Evolutionary conservation across 2,329 filamentous ascomycete species (phyloP).

Genomic region (Fusarium nematophilum): DNA sequence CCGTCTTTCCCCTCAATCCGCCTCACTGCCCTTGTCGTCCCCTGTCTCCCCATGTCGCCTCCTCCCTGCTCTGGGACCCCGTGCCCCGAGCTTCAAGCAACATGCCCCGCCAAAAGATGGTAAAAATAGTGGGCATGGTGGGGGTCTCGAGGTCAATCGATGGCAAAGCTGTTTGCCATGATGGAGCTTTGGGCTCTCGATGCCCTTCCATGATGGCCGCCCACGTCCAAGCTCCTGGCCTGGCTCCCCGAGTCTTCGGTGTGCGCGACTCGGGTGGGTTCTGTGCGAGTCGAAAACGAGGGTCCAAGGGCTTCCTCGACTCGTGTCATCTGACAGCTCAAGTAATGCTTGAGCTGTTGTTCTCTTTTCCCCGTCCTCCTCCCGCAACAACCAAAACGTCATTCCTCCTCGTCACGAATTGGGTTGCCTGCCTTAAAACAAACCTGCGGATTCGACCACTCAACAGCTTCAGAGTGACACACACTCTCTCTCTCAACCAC

Average conservation of each 20-base stretch:
- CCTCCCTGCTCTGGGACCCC: slow-evolving; percentile 22
- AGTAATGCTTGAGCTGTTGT: slow-evolving; percentile 4
- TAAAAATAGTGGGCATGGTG: slow-evolving; percentile 31
- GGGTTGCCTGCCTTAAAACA: slow-evolving; percentile 4
- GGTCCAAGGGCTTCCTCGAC: slow-evolving; percentile 28
- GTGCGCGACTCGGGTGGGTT: not conserved
- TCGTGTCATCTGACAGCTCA: slow-evolving; percentile 21
- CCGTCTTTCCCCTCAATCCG: not conserved
- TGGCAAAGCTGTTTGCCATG: slow-evolving; percentile 30
- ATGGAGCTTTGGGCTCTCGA: slow-evolving; percentile 27
- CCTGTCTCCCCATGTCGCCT: slow-evolving; percentile 15
- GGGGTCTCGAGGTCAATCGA: slow-evolving; percentile 34
- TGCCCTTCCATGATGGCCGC: slow-evolving; percentile 26
- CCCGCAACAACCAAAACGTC: slow-evolving; percentile 9
- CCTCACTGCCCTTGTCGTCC: not conserved
- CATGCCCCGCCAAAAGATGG: slow-evolving; percentile 30
- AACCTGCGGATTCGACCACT: not conserved
- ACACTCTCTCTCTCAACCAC: slow-evolving; percentile 1
- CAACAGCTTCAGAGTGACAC: not conserved
- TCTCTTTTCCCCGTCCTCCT: not conserved
- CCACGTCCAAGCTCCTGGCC: slow-evolving; percentile 10
- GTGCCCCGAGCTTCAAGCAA: slow-evolving; percentile 15
- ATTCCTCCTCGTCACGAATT: slow-evolving; percentile 16
- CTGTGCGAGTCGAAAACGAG: slow-evolving; percentile 10
- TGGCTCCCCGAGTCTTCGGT: too few relatives aligned